Percentiles rank a stretch among this genome's conserved stretches.
Evolutionary conservation across 73 alveolate species (phyloP).

Genomic region (Durusdinium trenchii): DNA sequence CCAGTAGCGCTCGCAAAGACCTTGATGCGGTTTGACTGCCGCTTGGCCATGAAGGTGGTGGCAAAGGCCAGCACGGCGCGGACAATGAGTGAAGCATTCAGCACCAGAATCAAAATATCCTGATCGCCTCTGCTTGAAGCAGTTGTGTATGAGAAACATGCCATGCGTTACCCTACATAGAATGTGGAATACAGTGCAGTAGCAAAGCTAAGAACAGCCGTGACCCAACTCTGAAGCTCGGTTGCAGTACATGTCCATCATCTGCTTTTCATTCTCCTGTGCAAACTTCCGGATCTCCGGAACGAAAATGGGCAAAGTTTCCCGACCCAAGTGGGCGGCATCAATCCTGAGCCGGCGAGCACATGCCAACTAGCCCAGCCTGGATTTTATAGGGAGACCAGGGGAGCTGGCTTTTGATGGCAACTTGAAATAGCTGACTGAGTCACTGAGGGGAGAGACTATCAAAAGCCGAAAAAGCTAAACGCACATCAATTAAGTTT

Average conservation of each 20-base stretch:
- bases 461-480: no score
- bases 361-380: no score
- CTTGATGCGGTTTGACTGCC: constrained; percentile 43
- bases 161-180: neutral
- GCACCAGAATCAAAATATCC: constrained; percentile 62
- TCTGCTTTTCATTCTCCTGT: constrained; percentile 70
- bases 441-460: no score
- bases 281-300: constrained; percentile 81
- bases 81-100: constrained; percentile 66
- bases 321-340: constrained; percentile 49
- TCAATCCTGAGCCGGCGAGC: constrained; percentile 23
- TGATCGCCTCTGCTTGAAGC: constrained; percentile 33
- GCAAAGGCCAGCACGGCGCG: constrained; percentile 59
- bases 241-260: constrained; percentile 71
- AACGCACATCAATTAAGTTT: no score
- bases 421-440: no score
- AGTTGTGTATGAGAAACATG: no score
- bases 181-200: neutral
- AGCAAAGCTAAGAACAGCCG: neutral
- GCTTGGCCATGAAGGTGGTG: constrained; percentile 54
- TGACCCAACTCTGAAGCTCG: no score
- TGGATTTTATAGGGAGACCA: no score
- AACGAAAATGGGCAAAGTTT: constrained; percentile 68
- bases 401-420: neutral
- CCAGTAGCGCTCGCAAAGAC: neutral